These are phyloP conservation scores for Coemansia sp. DNA, from an alignment of 192 early-diverging fungal genomes.

Conservation along the genomic window DNA sequence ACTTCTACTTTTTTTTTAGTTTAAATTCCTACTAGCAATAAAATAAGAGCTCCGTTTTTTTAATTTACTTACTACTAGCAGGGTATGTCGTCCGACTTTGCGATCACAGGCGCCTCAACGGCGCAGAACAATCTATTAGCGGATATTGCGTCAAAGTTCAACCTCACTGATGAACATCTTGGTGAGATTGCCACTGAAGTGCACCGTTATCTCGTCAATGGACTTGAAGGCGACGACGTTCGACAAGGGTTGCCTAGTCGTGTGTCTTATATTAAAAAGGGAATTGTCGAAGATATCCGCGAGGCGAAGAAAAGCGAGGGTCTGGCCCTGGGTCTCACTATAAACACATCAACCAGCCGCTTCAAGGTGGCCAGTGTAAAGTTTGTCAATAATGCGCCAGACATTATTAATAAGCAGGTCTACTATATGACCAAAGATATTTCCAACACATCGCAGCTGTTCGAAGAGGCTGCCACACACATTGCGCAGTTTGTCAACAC, in stretches of 20 bases:
- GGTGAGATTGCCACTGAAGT: slow-evolving; percentile 20
- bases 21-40: not conserved
- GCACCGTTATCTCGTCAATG: slow-evolving; percentile 12
- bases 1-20: not conserved
- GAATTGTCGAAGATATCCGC: slow-evolving; percentile 20
- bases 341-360: slow-evolving; percentile 27
- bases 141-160: slow-evolving; percentile 24
- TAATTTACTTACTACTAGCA: not conserved
- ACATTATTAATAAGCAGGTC: slow-evolving; percentile 46
- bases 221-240: slow-evolving; percentile 10
- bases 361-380: slow-evolving; percentile 37
- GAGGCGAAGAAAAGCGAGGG: slow-evolving; percentile 4
- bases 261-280: slow-evolving; percentile 26
- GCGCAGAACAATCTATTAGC: slow-evolving; percentile 34
- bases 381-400: slow-evolving; percentile 14
- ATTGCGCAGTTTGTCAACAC: slow-evolving; percentile 71
- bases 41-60: not conserved
- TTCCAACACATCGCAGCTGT: slow-evolving; percentile 2
- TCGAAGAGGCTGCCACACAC: slow-evolving; percentile 80
- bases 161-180: slow-evolving; percentile 18
- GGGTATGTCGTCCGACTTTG: slow-evolving; percentile 12
- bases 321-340: slow-evolving; percentile 23
- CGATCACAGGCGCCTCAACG: slow-evolving; percentile 20
- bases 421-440: slow-evolving; percentile 13
- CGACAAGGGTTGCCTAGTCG: slow-evolving; percentile 18